Evolutionary conservation across 805 yeast species (phyloP).

Genomic region (Candida hispaniensis): DNA sequence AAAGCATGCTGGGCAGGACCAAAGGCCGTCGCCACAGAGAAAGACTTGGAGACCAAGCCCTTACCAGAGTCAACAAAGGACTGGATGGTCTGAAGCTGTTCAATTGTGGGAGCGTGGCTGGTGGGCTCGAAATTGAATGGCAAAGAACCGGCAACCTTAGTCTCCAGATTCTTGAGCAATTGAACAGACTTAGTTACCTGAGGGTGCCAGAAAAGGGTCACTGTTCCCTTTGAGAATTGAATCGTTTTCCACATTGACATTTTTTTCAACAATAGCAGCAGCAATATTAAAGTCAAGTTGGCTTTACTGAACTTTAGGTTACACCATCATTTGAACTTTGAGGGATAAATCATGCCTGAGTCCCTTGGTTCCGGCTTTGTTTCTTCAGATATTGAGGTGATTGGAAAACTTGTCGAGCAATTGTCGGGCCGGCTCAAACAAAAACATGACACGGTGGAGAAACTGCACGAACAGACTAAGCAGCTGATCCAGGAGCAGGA

Average conservation of each 20-base stretch:
- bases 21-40: constrained; percentile 3
- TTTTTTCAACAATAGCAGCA: too few species aligned
- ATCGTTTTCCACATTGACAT: constrained; percentile 10
- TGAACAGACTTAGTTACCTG: constrained; percentile 6
- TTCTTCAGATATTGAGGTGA: too few species aligned
- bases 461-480: too few species aligned
- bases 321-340: too few species aligned
- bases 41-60: constrained; percentile 10
- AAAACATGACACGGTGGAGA: too few species aligned
- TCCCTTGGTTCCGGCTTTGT: too few species aligned
- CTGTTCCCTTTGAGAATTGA: constrained; percentile 14
- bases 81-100: constrained; percentile 14
- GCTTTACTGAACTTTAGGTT: too few species aligned
- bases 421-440: too few species aligned
- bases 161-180: constrained; percentile 2
- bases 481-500: too few species aligned
- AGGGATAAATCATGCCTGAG: too few species aligned
- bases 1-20: constrained; percentile 10
- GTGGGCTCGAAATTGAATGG: constrained; percentile 9
- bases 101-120: constrained; percentile 7
- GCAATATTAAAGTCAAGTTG: too few species aligned
- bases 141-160: constrained; percentile 1
- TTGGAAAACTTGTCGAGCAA: too few species aligned
- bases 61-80: constrained; percentile 10
- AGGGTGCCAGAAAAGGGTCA: constrained; percentile 11